A percentile compares a stretch with the other conserved stretches of the same genome.
Evolutionary conservation across 2,329 filamentous ascomycete species (phyloP).

Genomic region (Penicillium sp.): DNA sequence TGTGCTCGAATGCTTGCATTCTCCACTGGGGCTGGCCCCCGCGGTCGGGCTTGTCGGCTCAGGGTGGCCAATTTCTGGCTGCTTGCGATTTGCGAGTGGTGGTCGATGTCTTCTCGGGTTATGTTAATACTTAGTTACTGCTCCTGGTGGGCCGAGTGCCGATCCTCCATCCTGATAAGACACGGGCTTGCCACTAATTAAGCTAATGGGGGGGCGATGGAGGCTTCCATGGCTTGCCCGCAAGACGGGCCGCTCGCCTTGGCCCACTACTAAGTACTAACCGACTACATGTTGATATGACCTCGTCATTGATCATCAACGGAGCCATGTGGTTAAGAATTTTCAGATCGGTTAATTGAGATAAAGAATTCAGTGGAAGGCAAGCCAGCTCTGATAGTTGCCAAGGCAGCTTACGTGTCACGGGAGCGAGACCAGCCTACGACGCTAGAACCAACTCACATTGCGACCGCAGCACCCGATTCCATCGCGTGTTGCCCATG

Average conservation of each 20-base stretch:
- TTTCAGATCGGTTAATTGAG: background rate
- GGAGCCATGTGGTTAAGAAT: background rate
- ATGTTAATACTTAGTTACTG: background rate
- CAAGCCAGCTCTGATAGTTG: background rate
- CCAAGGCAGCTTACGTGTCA: conserved; percentile 3
- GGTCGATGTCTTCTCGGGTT: background rate
- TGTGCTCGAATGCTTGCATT: background rate
- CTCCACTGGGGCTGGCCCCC: background rate
- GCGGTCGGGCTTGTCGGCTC: background rate
- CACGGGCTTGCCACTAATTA: too few relatives aligned
- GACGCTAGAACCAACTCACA: background rate
- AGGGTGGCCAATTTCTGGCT: background rate
- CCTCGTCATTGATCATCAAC: background rate
- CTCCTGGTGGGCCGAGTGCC: background rate
- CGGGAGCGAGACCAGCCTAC: background rate
- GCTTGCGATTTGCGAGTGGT: background rate
- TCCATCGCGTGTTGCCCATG: conserved; percentile 4
- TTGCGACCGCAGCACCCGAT: background rate
- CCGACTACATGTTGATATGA: background rate
- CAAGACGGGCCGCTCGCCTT: background rate
- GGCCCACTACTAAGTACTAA: background rate
- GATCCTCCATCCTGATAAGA: background rate
- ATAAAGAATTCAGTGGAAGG: background rate
- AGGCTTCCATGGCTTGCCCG: background rate
- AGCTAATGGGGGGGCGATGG: background rate